phyloP scores from a whole-genome alignment of 768 basidiomycete species.

The Tricholomella constricta region DNA sequence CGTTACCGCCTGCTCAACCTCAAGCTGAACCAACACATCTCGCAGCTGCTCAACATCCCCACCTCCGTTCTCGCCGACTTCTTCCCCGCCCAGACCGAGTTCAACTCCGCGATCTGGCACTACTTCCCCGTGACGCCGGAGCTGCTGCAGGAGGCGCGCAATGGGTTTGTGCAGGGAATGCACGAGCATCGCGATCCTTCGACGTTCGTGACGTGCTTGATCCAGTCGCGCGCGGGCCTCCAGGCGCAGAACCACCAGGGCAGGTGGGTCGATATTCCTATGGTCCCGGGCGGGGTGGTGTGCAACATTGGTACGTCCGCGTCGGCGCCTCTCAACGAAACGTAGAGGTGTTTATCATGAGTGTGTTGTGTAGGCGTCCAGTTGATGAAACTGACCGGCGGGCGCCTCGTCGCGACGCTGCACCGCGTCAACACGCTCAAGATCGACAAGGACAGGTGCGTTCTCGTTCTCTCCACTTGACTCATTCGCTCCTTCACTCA shows the following conservation, averaged over 20 bases:
- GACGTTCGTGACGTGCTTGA: constrained; percentile 32
- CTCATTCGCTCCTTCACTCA: neutral
- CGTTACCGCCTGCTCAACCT: constrained; percentile 27
- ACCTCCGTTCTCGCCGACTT: constrained; percentile 22
- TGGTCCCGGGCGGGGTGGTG: constrained; percentile 30
- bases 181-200: constrained; percentile 34
- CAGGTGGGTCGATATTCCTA: constrained; percentile 30
- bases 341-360: neutral
- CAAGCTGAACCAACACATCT: constrained; percentile 31
- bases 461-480: neutral
- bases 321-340: no score
- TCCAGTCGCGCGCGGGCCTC: constrained; percentile 28
- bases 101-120: constrained; percentile 32
- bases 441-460: constrained; percentile 28
- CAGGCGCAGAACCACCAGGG: constrained; percentile 32
- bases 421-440: constrained; percentile 35
- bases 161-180: constrained; percentile 32
- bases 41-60: constrained; percentile 24
- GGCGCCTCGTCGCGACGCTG: constrained; percentile 29
- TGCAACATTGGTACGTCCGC: constrained; percentile 32
- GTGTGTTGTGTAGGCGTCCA: constrained; percentile 22
- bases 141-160: constrained; percentile 17
- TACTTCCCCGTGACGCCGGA: constrained; percentile 28
- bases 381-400: constrained; percentile 30
- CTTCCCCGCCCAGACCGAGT: constrained; percentile 26